These are phyloP conservation scores for Chlorencoelia australis DNA, from an alignment of 2,329 filamentous ascomycete genomes.

Conservation along the genomic window DNA sequence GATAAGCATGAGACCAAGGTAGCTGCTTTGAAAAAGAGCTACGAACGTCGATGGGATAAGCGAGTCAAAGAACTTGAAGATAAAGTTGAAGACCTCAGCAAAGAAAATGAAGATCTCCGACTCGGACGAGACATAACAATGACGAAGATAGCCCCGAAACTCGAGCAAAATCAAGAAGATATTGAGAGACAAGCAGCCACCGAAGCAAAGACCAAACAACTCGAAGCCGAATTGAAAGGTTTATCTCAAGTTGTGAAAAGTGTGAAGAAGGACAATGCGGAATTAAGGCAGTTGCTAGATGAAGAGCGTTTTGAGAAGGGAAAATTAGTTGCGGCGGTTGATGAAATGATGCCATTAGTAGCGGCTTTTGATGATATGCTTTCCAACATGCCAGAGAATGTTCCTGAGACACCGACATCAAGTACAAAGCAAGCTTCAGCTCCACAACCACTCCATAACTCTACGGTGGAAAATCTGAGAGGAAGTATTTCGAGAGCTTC, in stretches of 20 bases:
- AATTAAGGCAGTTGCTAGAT: conserved; percentile 56
- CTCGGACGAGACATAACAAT: conserved; percentile 50
- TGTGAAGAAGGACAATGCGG: conserved; percentile 59
- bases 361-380: conserved; percentile 31
- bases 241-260: conserved; percentile 63
- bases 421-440: conserved; percentile 6
- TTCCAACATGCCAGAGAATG: conserved; percentile 20
- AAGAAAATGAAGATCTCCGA: conserved; percentile 67
- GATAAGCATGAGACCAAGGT: conserved; percentile 97
- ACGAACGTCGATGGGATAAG: conserved; percentile 86
- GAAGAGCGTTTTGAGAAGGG: conserved; percentile 74
- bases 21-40: conserved; percentile 71
- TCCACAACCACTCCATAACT: neutral
- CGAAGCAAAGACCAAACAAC: conserved; percentile 74
- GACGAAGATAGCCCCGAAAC: conserved; percentile 43
- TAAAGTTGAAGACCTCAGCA: conserved; percentile 56
- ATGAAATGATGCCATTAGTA: conserved; percentile 72
- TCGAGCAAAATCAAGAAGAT: conserved; percentile 32
- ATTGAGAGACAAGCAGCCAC: conserved; percentile 53
- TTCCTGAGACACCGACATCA: conserved; percentile 9
- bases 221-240: conserved; percentile 64
- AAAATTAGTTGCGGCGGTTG: conserved; percentile 69
- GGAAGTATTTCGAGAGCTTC: conserved; percentile 46
- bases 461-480: conserved; percentile 36
- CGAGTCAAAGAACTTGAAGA: conserved; percentile 68